Percentiles rank a stretch among this genome's conserved stretches.
phyloP scores from a whole-genome alignment of 139 green algal genomes.

The Zygnema circumcarinatum region DNA sequence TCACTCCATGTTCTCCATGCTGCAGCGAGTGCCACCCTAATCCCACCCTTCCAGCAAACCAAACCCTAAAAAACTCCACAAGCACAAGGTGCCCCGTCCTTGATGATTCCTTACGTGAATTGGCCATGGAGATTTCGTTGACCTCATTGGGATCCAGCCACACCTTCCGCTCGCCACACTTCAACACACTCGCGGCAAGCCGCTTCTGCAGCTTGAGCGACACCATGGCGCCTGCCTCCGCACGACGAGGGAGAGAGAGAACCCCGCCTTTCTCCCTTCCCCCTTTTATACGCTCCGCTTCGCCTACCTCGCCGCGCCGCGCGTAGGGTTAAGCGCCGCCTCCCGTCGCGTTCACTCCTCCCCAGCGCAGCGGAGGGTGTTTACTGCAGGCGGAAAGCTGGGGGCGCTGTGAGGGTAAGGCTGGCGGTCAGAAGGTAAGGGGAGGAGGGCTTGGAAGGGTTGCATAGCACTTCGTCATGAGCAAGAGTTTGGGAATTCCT shows the following conservation, averaged over 20 bases:
- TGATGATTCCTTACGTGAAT: slow-evolving; percentile 85
- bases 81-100: no score
- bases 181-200: slow-evolving; percentile 92
- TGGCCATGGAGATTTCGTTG: slow-evolving; percentile 99
- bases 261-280: no score
- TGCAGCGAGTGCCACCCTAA: no score
- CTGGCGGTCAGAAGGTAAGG: neutral
- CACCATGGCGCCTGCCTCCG: slow-evolving; percentile 79
- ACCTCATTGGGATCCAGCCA: slow-evolving; percentile 99
- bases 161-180: slow-evolving; percentile 92
- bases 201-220: slow-evolving; percentile 99
- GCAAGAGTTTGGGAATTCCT: slow-evolving; percentile 80
- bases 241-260: neutral
- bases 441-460: neutral
- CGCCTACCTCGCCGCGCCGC: neutral
- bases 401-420: neutral
- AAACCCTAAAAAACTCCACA: no score
- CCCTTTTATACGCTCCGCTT: neutral
- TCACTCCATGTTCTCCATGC: no score
- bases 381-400: neutral
- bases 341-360: neutral
- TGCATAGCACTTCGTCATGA: slow-evolving; percentile 6
- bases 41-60: no score
- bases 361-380: neutral
- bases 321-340: neutral